These are phyloP conservation scores for Malus hybrid DNA, from an alignment of 331 rosid genomes.

Conservation along the genomic window DNA sequence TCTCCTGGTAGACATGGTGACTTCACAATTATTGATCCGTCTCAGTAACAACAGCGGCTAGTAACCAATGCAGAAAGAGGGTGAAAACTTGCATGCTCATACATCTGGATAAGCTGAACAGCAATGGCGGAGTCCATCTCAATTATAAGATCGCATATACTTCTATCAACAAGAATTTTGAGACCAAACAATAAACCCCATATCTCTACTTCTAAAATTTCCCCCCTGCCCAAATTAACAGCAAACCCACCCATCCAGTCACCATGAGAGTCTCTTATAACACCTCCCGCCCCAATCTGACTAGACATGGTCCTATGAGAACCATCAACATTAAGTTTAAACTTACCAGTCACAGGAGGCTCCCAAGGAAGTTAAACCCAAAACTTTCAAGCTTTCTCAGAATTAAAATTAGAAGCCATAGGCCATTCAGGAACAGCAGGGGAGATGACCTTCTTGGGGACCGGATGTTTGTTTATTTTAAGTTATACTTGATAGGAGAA, in stretches of 20 bases:
- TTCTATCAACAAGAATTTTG: background rate
- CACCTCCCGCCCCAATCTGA: background rate
- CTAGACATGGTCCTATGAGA: background rate
- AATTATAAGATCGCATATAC: background rate
- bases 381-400: background rate
- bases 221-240: background rate
- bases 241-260: too few species aligned
- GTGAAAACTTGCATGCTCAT: background rate
- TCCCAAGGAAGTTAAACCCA: background rate
- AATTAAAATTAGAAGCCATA: background rate
- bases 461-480: background rate
- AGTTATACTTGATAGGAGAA: background rate
- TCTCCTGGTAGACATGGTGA: background rate
- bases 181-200: background rate
- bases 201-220: background rate
- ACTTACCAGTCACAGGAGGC: background rate
- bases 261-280: too few species aligned
- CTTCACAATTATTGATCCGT: background rate
- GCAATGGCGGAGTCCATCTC: background rate
- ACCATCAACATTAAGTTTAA: background rate
- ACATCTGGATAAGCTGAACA: background rate
- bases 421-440: background rate
- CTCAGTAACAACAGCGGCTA: background rate
- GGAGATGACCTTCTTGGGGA: background rate
- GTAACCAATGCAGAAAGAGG: background rate